Percentiles rank a stretch among this genome's conserved stretches.
Evolutionary conservation across 257 asterid genomes (phyloP).

Genomic region (Solanum paucissectum): DNA sequence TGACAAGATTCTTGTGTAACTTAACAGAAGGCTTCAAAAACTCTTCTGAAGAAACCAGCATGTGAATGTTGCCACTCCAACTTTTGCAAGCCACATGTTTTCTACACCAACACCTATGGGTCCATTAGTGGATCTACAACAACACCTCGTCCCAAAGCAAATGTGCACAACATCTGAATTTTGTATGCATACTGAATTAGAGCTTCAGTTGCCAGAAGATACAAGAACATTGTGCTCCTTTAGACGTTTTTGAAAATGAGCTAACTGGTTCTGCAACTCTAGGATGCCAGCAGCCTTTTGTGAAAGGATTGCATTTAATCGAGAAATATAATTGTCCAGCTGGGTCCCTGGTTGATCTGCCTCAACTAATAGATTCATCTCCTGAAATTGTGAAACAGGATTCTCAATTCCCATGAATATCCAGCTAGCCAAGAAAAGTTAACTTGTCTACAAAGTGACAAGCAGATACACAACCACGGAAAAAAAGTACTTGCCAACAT

Average conservation of each 20-base stretch:
- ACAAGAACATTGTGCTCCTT: constrained; percentile 83
- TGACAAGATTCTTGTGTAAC: constrained; percentile 11
- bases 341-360: constrained; percentile 97
- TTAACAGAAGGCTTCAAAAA: background rate
- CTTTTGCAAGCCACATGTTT: background rate
- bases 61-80: background rate
- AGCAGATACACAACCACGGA: background rate
- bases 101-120: background rate
- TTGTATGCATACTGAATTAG: background rate
- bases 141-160: background rate
- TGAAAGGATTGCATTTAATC: constrained; percentile 75
- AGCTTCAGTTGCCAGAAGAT: constrained; percentile 52
- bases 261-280: constrained; percentile 74
- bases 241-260: constrained; percentile 70
- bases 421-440: background rate
- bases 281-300: constrained; percentile 84
- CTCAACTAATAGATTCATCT: constrained; percentile 87
- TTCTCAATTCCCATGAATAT: background rate
- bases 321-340: constrained; percentile 62
- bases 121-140: background rate
- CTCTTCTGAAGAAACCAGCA: constrained; percentile 1
- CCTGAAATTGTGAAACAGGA: constrained; percentile 31
- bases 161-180: background rate
- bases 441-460: background rate
- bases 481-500: background rate